These are phyloP conservation scores for Udeniomyces megalosporus DNA, from an alignment of 768 basidiomycete genomes.

Conservation along the genomic window DNA sequence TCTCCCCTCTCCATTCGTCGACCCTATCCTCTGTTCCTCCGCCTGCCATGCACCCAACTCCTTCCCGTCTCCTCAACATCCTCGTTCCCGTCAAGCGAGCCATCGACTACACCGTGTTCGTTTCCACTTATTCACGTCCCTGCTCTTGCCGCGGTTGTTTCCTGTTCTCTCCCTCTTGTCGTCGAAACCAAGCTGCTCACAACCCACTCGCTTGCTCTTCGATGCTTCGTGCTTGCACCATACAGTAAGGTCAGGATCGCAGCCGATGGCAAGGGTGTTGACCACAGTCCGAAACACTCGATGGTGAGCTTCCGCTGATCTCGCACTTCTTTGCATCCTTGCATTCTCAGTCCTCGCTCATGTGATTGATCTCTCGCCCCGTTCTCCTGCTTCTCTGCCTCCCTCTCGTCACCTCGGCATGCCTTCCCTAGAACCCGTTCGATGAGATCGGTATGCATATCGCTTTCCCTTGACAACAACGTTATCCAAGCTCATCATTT, in stretches of 20 bases:
- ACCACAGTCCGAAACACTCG: conserved; percentile 94
- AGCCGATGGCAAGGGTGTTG: conserved; percentile 82
- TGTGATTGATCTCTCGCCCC: no score
- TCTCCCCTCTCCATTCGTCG: no score
- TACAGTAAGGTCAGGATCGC: conserved; percentile 82
- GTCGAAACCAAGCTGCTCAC: no score
- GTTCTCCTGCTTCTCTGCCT: neutral
- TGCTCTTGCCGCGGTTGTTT: neutral
- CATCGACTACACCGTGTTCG: conserved; percentile 82
- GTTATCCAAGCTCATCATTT: neutral
- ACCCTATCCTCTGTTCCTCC: no score
- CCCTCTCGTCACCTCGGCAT: neutral
- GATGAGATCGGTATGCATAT: conserved; percentile 87
- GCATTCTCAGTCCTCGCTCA: no score
- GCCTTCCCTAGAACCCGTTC: conserved; percentile 64
- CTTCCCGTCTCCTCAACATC: conserved; percentile 59
- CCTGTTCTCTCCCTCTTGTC: neutral
- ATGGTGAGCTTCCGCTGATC: conserved; percentile 50
- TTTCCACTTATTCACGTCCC: neutral
- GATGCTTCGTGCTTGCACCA: neutral
- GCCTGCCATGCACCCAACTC: conserved; percentile 52
- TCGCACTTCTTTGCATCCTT: neutral
- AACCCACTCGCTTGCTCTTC: no score
- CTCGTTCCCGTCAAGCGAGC: conserved; percentile 89
- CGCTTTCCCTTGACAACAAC: no score